Conservation (phyloP, 371 early-diverging fungal genomes). For the Mucor mucedo region DNA sequence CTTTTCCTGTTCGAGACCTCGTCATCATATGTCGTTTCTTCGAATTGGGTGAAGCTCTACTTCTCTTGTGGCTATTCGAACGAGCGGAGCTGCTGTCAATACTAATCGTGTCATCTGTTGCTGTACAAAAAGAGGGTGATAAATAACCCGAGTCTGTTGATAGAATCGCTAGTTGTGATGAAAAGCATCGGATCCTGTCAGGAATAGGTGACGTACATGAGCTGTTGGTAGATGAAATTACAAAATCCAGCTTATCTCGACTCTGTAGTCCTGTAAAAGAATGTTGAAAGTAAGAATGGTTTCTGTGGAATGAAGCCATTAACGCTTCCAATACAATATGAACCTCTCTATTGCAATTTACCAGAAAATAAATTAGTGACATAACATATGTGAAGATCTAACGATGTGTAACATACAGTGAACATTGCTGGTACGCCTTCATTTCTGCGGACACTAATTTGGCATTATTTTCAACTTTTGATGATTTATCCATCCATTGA, state of each 20-base stretch:
- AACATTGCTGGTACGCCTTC: conserved; percentile 19
- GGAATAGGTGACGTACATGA: not conserved
- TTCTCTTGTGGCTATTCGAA: conserved; percentile 1
- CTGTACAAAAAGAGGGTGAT: not conserved
- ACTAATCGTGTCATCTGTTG: too few species aligned
- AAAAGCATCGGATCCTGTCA: not conserved
- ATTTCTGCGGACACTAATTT: not conserved
- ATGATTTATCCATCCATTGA: conserved; percentile 10
- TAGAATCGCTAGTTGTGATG: not conserved
- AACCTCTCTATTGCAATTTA: conserved; percentile 9
- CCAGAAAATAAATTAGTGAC: not conserved
- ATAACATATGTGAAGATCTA: not conserved
- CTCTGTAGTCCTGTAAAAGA: not conserved
- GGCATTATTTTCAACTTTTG: not conserved
- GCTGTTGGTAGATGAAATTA: not conserved
- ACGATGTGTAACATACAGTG: conserved; percentile 17
- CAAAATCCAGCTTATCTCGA: not conserved
- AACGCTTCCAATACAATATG: conserved; percentile 31
- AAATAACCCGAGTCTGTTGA: not conserved
- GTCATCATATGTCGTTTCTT: not conserved
- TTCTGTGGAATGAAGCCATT: conserved; percentile 25
- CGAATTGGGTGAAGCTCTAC: not conserved
- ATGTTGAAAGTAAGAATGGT: conserved; percentile 6
- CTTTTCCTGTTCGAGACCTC: not conserved
- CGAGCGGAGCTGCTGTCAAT: not conserved